These are phyloP conservation scores for Arabidopsis lyrata DNA, from an alignment of 441 rosid genomes.

Conservation along the genomic window DNA sequence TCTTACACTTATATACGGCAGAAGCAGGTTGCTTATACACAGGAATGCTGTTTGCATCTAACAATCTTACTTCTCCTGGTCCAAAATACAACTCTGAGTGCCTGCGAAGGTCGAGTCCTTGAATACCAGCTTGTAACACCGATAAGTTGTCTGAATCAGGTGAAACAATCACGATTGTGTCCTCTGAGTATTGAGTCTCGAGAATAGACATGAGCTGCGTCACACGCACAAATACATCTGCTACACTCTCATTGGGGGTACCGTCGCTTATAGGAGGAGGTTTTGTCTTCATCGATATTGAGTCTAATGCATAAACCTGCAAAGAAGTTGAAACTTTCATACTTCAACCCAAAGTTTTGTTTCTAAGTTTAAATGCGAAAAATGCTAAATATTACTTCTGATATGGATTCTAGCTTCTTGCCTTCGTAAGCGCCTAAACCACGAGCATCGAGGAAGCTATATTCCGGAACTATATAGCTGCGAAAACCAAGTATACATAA, in stretches of 20 bases:
- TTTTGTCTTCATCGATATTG: slow-evolving; percentile 72
- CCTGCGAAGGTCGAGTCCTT: slow-evolving; percentile 88
- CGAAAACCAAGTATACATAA: slow-evolving; percentile 14
- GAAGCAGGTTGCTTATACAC: slow-evolving; percentile 88
- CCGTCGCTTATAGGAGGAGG: slow-evolving; percentile 93
- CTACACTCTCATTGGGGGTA: slow-evolving; percentile 88
- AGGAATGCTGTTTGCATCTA: slow-evolving; percentile 73
- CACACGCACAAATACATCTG: slow-evolving; percentile 88
- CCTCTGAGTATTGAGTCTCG: slow-evolving; percentile 88
- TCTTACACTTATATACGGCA: slow-evolving; percentile 77
- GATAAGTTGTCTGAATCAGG: slow-evolving; percentile 96
- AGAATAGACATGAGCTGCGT: slow-evolving; percentile 97
- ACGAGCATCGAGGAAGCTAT: slow-evolving; percentile 94
- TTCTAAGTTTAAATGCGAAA: not conserved
- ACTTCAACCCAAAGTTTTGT: not conserved
- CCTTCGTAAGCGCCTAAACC: slow-evolving; percentile 97
- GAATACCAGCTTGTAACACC: slow-evolving; percentile 80
- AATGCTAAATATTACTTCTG: slow-evolving; percentile 59
- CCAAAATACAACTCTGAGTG: slow-evolving; percentile 76
- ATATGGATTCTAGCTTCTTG: slow-evolving; percentile 71
- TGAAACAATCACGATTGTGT: slow-evolving; percentile 74
- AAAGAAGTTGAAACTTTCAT: not conserved
- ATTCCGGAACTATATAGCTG: slow-evolving; percentile 91
- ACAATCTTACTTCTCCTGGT: slow-evolving; percentile 84
- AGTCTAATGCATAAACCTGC: slow-evolving; percentile 85